Evolutionary conservation across 805 yeast genomes (phyloP).

Genomic region (Torulaspora franciscae): DNA sequence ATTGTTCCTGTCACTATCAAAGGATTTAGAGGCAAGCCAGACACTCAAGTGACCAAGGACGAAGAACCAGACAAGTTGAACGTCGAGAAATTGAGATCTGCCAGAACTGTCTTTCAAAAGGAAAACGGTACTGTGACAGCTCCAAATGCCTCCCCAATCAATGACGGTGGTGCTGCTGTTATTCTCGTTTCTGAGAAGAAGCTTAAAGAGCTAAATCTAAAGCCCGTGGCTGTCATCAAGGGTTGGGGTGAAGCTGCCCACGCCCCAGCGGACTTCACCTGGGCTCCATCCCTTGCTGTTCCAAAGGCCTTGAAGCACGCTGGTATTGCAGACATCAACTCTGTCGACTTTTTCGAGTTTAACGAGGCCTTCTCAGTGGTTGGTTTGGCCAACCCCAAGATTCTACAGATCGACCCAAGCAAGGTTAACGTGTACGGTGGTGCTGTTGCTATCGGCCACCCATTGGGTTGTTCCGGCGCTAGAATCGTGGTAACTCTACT

Average conservation of each 20-base stretch:
- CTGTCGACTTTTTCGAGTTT: slow-evolving; percentile 88
- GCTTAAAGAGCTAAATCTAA: slow-evolving; percentile 78
- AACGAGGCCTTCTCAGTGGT: slow-evolving; percentile 98
- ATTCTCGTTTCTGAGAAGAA: slow-evolving; percentile 80
- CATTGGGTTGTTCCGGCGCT: slow-evolving; percentile 95
- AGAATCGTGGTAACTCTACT: slow-evolving; percentile 83
- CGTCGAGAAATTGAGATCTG: slow-evolving; percentile 68
- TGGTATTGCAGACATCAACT: slow-evolving; percentile 48
- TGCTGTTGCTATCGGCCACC: slow-evolving; percentile 94
- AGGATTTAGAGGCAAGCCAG: slow-evolving; percentile 90
- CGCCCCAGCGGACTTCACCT: slow-evolving; percentile 90
- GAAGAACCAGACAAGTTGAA: slow-evolving; percentile 80
- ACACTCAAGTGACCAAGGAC: slow-evolving; percentile 62
- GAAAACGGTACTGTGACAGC: slow-evolving; percentile 96
- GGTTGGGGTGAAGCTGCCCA: slow-evolving; percentile 99
- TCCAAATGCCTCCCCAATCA: slow-evolving; percentile 92
- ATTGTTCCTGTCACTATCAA: slow-evolving; percentile 84
- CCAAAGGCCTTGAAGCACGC: slow-evolving; percentile 95
- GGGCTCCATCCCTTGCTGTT: slow-evolving; percentile 91
- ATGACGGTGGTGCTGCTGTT: slow-evolving; percentile 98
- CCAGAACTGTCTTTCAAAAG: slow-evolving; percentile 91
- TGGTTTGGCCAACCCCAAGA: slow-evolving; percentile 81
- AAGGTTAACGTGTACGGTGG: slow-evolving; percentile 91
- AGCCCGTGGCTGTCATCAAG: slow-evolving; percentile 79
- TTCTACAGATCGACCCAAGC: slow-evolving; percentile 54